Percentiles rank a stretch among this genome's conserved stretches.
These are phyloP conservation scores for Prinsepia uniflora DNA, from an alignment of 306 rosid genomes.

Conservation along the genomic window DNA sequence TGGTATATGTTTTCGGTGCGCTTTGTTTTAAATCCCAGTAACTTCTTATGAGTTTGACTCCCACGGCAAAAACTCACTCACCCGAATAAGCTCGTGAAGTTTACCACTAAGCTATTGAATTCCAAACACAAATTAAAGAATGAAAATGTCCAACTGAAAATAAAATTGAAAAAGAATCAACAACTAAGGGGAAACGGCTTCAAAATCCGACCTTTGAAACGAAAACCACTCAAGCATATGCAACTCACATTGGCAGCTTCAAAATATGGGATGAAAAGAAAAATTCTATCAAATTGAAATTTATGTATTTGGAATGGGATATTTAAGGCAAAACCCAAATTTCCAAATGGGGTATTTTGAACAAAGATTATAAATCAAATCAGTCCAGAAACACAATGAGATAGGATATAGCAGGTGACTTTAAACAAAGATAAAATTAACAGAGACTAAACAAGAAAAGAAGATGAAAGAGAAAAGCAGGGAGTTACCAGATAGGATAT, in stretches of 20 bases:
- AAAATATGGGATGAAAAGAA: neutral
- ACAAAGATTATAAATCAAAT: neutral
- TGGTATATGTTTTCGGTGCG: too few species aligned
- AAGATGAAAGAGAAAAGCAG: neutral
- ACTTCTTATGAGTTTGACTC: neutral
- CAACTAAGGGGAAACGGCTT: neutral
- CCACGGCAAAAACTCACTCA: neutral
- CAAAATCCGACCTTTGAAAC: neutral
- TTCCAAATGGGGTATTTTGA: neutral
- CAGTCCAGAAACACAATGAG: neutral
- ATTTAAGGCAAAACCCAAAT: too few species aligned
- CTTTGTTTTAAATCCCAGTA: neutral
- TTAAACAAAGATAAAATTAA: too few species aligned
- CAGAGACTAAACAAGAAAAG: neutral
- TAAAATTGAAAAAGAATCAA: neutral
- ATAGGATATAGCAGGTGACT: neutral
- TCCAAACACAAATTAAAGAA: neutral
- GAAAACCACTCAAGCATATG: neutral
- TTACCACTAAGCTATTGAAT: neutral
- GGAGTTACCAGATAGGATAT: slow-evolving; percentile 24
- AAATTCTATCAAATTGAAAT: neutral
- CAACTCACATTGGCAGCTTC: neutral
- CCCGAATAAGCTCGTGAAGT: neutral
- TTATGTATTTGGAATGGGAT: too few species aligned
- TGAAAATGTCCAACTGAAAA: slow-evolving; percentile 1